Base-by-base conservation (phyloP, 2,329 filamentous ascomycete species). In the Neofusicoccum cordaticola region DNA sequence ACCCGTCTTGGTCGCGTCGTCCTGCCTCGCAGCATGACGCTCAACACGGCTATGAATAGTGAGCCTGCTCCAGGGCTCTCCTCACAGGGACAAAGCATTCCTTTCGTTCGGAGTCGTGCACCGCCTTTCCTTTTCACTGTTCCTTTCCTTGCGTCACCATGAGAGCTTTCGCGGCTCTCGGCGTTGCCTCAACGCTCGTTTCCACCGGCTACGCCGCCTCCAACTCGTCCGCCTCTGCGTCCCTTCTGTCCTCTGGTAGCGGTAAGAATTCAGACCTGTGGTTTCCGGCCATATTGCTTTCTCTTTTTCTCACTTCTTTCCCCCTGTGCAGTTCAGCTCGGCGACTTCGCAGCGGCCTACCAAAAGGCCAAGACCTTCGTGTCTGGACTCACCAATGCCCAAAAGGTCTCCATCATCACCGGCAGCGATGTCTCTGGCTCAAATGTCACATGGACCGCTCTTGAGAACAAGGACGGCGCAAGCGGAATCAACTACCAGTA, bases 401-500 rank as follows among this genome's bases (percentile, higher is more conserved):
- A 64, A 31, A 64, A 64, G 22, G 6, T 58, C 11, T 48, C 62
- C 51, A 22, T 64, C 31, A 64, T 64, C 31, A 64, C 62, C 34
- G 62, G 62, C 42, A 17, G 62, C 44, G 44, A 31, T 50, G 42
- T 56, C 19, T 35, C 51, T 12, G 51, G 41, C 15, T 22, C 62
- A 45, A 68, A 67, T 48, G 45, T 67, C 11, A 66, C 68, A 3
- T 71, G 68, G 68, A 68, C 66, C 3, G 68, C 68, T 2, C 66
- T 67, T 13, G 52, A 62, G 31, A 69, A 67, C 65, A 68, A 68
- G 47, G 69, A 71, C 62, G 68, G 68, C 42, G 66, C 67, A 12
- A 67, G 67, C 8, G 69, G 69, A 8, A 68, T 71, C 61, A 69
- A 71, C 53, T 61, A 64, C 41, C 67, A 70, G 44, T 69, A 70